Evolutionary conservation across 2,329 filamentous ascomycete species (phyloP), one percentile per base, ranked within the genome.

Genomic region (Monosporascus sp.): DNA sequence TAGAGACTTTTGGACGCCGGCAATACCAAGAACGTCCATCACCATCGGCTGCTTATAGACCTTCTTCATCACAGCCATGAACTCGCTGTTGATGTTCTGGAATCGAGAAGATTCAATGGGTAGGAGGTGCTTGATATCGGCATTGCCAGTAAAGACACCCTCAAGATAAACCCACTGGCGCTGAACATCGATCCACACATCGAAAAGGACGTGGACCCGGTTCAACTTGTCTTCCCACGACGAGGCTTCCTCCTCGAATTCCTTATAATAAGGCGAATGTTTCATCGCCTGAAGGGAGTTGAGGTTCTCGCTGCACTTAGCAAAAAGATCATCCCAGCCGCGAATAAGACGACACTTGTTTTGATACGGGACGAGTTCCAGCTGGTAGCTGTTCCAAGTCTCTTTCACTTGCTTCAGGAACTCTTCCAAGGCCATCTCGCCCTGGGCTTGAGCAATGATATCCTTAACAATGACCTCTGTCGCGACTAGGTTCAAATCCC

Each of bases 101-200:
- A 99, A 99, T 53, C 94, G 86, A 11, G 90, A 92, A 1, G 94
- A 97, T 69, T 99, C 94, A 57, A 96, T 92, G 5, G 95, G 95
- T 22, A 99, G 82, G 49, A 99, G 78, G 69, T 97, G 93, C 73
- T 97, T 99, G 77, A 99, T 99, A 66, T 99, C 94, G 39, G 90
- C 93, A 67, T 99, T 99, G 54, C 94, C 94, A 1, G 93, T 97
- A 68, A 99, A 99, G 36, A 99, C 94, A 60, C 94, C 94, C 73
- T 99, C 95, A 5, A 99, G 83, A 69, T 99, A 99, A 7, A 99
- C 94, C 94, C 94, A 99, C 74, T 99, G 94, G 56, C 95, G 88
- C 71, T 99, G 94, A n/a, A 99, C 95, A 72, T 99, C 95, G 63
- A 99, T 99, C 95, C 95, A 99, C 17, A 99, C 92, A 69, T 99